These are phyloP conservation scores for Chrysoporthe cubensis DNA, from an alignment of 2,329 filamentous ascomycete species.

Conservation along the genomic window DNA sequence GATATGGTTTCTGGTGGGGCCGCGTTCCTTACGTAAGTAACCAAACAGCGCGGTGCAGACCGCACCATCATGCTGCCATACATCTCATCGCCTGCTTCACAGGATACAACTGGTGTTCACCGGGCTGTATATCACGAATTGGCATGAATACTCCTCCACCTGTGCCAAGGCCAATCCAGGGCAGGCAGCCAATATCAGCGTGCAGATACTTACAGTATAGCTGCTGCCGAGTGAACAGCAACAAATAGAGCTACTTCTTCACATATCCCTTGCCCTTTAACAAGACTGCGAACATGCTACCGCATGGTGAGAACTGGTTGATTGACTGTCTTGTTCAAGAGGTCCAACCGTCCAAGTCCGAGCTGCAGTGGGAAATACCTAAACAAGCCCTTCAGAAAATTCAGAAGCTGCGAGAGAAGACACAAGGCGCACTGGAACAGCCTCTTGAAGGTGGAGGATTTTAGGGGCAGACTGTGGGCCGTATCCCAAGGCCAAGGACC, in stretches of 20 bases:
- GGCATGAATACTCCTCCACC: background rate
- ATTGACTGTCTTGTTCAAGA: background rate
- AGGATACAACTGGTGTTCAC: no score
- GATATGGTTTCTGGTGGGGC: constrained; percentile 17
- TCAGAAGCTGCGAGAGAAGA: background rate
- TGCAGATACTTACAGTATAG: no score
- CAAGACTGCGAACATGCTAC: no score
- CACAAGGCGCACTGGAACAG: background rate
- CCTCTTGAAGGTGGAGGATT: background rate
- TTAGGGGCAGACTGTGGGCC: no score
- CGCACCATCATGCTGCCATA: background rate
- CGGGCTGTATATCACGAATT: background rate
- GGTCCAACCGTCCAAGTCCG: no score
- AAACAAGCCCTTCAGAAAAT: background rate
- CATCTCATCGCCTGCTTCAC: background rate
- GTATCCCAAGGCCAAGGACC: no score
- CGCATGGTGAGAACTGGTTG: no score
- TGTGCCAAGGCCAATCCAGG: background rate
- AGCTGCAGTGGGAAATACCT: background rate
- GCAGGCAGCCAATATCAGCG: no score
- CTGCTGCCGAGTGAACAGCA: no score
- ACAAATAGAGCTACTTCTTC: no score
- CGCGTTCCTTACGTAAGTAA: constrained; percentile 24
- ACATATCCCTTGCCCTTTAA: no score
- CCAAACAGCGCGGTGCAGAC: constrained; percentile 2